Evolutionary conservation across 805 yeast genomes (phyloP).

Genomic region (Limtongia smithiae): DNA sequence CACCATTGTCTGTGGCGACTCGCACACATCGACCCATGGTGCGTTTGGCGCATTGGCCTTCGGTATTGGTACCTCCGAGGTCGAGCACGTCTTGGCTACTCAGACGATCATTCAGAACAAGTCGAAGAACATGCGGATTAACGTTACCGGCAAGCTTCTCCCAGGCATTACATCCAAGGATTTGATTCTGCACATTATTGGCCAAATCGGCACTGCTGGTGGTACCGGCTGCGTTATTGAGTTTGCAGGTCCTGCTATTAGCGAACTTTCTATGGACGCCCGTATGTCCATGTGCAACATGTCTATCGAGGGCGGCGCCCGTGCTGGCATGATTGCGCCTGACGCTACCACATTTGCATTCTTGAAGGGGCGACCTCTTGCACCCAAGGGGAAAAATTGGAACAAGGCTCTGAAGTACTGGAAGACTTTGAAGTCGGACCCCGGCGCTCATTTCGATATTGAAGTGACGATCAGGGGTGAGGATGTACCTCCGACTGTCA

Average conservation of each 20-base stretch:
- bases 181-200: constrained; percentile 88
- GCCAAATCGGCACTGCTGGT: constrained; percentile 98
- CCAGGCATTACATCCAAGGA: constrained; percentile 97
- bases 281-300: constrained; percentile 99
- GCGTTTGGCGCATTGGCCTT: constrained; percentile 97
- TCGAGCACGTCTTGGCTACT: constrained; percentile 97
- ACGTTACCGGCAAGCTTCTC: constrained; percentile 74
- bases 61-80: constrained; percentile 99
- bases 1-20: constrained; percentile 98
- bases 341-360: constrained; percentile 86
- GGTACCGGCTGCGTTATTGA: constrained; percentile 98
- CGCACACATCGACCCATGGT: constrained; percentile 98
- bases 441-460: constrained; percentile 82
- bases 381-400: constrained; percentile 94
- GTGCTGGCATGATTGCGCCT: constrained; percentile 99
- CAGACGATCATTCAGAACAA: constrained; percentile 93
- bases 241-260: constrained; percentile 93
- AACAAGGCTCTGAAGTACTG: constrained; percentile 90
- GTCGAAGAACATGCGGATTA: constrained; percentile 92
- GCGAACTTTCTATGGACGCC: constrained; percentile 88
- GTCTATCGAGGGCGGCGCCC: constrained; percentile 98
- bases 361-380: constrained; percentile 88
- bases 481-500: constrained; percentile 91
- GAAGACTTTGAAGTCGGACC: constrained; percentile 83
- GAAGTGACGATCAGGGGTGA: constrained; percentile 76